Evolutionary conservation across 495 filamentous ascomycete genomes (phyloP), one percentile per base, ranked within the genome.

Genomic region (Aspergillus sparsus): DNA sequence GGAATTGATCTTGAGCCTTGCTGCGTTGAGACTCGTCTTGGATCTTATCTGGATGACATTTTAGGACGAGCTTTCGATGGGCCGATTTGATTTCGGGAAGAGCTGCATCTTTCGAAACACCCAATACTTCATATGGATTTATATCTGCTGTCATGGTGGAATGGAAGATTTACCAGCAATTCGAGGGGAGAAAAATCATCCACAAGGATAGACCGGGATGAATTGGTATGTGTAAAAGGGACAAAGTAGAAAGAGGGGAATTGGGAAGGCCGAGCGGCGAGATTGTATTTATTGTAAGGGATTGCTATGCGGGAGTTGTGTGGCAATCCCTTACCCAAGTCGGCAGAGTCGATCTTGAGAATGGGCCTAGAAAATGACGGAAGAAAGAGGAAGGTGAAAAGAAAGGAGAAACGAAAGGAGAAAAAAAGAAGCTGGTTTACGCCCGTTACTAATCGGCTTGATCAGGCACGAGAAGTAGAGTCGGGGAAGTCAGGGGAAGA

Each of bases 21-120:
- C 76, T 77, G 58, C 87, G 87, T 55, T 82, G 75, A 32, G 87
- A 79, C 63, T 87, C 82, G 61, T 95, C 89, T 66, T 91, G 85
- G 51, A 97, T 84, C 78, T 98, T 98, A 80, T 98, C 94, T 35
- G 94, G 94, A 70, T 98, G 94, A 70, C 87, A 93, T 76, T 91
- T 92, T 57, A 98, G 84, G 54, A 91, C 93, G 27, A 97, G 88
- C 75, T 96, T 98, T 61, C 91, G 89, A 78, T 97, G 89, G 15
- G 91, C 87, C 49, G 82, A 78, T 61, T 91, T 87, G 70, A 98
- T 93, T 59, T 87, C 84, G 27, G 86, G 66, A 18, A 88, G 73
- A 52, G 88, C 82, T 42, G 91, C 91, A 71, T 90, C 85, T 68
- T 86, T 89, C 42, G 87, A 65, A 46, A 98, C 82, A 46, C 91